Evolutionary conservation across 177 flowering plant species (phyloP), one percentile per base, ranked within the genome.

Genomic region (Vitis hybrid): DNA sequence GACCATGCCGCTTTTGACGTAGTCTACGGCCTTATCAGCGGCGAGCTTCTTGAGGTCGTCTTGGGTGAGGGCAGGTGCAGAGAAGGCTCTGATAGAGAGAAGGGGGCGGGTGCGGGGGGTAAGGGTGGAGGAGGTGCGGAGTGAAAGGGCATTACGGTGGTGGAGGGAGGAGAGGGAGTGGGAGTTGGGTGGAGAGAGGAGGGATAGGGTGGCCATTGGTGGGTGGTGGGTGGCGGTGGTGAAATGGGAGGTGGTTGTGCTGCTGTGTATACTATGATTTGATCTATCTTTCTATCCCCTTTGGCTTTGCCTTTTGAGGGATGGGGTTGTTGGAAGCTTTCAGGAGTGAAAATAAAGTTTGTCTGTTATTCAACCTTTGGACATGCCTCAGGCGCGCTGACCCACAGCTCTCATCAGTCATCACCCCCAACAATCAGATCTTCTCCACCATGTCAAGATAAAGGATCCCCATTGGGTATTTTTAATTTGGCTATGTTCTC

Each of bases 1-100:
- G 51, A 89, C 88, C 97, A 92, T 92, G 62, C 97, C 97, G 78
- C 83, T 76, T 63, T 76, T 72, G 58, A 92, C 94, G 31, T 84
- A 83, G 19, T 84, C 94, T 6, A 92, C 97, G 69, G 96, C 97
- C 68, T 90, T 88, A 56, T 88, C 88, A 52, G 97, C 97, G 48
- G 97, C 96, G 70, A 90, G 85, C 65, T 85, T 86, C 68, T 92
- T 92, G 67, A 92, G 86, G 64, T 89, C 91, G 73, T 92, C 96
- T 72, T 92, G 97, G 66, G 92, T 81, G 50, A 90, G 81, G 51
- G 75, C 56, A 5, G 92, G 80, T 13, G 68, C 70, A 29, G 90
- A 81, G 62, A 76, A 70, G 79, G 90, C 80, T 58, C 69, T 84
- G 80, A 87, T 65, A 76, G 88, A 75, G 62, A 75, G 1, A 55